Base-by-base conservation (phyloP, 2,329 filamentous ascomycete genomes). In the Aspergillus sp. region DNA sequence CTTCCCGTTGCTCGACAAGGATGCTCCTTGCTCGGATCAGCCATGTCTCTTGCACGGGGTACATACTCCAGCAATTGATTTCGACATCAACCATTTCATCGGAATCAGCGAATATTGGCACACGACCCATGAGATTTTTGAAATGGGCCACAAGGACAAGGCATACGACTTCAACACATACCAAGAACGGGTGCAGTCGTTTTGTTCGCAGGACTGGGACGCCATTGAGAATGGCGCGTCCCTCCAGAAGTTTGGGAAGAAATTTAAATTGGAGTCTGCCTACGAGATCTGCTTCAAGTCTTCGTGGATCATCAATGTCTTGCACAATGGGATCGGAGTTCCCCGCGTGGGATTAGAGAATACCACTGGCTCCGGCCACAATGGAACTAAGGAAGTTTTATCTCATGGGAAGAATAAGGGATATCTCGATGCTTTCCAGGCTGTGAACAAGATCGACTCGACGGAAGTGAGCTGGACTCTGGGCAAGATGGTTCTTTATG, bases 31-130 rank as follows among this genome's bases (percentile, higher is more conserved):
- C 60, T 70, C 79, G 5, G 86, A 95, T 58, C 70, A 84, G 27
- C 93, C 94, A 0, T 98, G 93, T 65, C 72, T 98, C 30, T 75
- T 98, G 33, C 88, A 96, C 56, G 90, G 93, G 1, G 83, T 91
- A 50, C 90, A 97, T 61, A 90, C 93, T 1, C 93, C 93, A 1
- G 88, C 89, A 4, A 96, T 98, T 51, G 93, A 98, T 63, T 98
- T 97, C 60, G 85, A 93, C 49, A 84, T 97, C 31, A 98, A 98
- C 58, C 94, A 96, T 64, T 98, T 98, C 59, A 85, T 98, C 27
- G 93, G 93, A 8, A 91, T 98, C 4, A 97, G 91, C 1, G 93
- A 98, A 62, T 98, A 95, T 68, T 98, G 93, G 91, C 93, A 98
- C 65, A 95, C 91, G 0, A 98, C 93, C 0, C 93, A 98, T 57